A percentile compares a stretch with the other conserved stretches of the same genome.
These are phyloP conservation scores for Phytophthora pistaciae DNA, from an alignment of 352 stramenopile species.

Conservation along the genomic window DNA sequence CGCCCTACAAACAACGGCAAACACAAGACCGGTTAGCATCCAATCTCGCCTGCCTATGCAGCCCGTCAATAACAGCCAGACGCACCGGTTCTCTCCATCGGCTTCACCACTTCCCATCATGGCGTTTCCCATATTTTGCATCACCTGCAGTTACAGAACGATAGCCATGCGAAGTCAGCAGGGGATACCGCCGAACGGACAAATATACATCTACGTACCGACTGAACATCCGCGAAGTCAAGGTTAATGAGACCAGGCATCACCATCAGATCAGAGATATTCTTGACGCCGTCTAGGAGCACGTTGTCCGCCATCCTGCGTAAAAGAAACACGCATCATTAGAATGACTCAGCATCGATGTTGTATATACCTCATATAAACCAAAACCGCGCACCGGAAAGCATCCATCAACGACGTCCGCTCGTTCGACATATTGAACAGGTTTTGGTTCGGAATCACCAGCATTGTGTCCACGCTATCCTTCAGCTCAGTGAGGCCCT, in stretches of 20 bases:
- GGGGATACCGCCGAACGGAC: not conserved
- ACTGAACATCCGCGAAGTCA: slow-evolving; percentile 90
- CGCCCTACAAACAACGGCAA: slow-evolving; percentile 44
- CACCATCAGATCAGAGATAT: slow-evolving; percentile 91
- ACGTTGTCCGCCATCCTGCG: slow-evolving; percentile 85
- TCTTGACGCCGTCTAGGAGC: slow-evolving; percentile 88
- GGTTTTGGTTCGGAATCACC: slow-evolving; percentile 90
- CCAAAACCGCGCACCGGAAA: slow-evolving; percentile 59
- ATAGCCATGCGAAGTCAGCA: slow-evolving; percentile 3
- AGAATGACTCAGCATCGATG: not conserved
- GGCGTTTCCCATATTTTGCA: slow-evolving; percentile 89
- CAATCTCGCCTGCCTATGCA: not conserved
- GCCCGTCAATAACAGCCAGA: not conserved
- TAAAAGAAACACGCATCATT: not conserved
- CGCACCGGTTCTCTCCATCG: slow-evolving; percentile 87
- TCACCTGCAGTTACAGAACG: slow-evolving; percentile 51
- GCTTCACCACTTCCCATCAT: slow-evolving; percentile 95
- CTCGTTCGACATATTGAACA: slow-evolving; percentile 91
- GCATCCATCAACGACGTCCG: slow-evolving; percentile 90
- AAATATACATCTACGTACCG: slow-evolving; percentile 41
- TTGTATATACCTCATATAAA: not conserved
- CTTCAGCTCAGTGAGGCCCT: slow-evolving; percentile 80
- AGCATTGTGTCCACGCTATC: slow-evolving; percentile 91
- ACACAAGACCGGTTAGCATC: slow-evolving; percentile 16
- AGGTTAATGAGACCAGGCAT: slow-evolving; percentile 91